Percentiles rank a stretch among this genome's conserved stretches.
phyloP scores from a whole-genome alignment of 2,329 filamentous ascomycete species.

The Lachnellula willkommii region DNA sequence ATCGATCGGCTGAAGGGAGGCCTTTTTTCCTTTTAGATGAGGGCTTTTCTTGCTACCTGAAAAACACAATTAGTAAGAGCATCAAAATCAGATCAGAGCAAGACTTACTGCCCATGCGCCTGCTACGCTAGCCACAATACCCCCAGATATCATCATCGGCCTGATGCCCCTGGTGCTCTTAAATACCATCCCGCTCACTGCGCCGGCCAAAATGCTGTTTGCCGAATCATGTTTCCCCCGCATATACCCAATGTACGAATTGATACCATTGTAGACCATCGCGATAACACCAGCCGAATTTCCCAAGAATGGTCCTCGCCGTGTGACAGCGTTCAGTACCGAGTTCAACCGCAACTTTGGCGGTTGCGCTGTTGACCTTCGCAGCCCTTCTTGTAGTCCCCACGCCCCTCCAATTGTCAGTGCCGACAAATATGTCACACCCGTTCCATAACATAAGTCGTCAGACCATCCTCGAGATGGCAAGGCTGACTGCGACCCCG shows the following conservation, averaged over 20 bases:
- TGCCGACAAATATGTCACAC: constrained; percentile 86
- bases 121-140: constrained; percentile 79
- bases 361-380: constrained; percentile 68
- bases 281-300: constrained; percentile 95
- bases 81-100: background rate
- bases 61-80: constrained; percentile 17
- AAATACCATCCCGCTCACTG: constrained; percentile 86
- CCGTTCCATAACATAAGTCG: constrained; percentile 95
- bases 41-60: constrained; percentile 46
- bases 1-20: background rate
- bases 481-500: constrained; percentile 78
- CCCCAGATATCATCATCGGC: constrained; percentile 92
- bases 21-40: constrained; percentile 36
- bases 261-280: constrained; percentile 91
- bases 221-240: constrained; percentile 83
- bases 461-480: constrained; percentile 97
- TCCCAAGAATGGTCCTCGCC: constrained; percentile 88
- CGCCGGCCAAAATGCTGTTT: constrained; percentile 83
- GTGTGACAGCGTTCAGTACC: constrained; percentile 88
- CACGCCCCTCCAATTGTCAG: constrained; percentile 81
- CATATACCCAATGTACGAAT: constrained; percentile 73
- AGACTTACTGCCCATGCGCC: constrained; percentile 82
- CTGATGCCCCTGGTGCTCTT: constrained; percentile 88
- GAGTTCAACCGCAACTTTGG: constrained; percentile 92
- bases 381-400: constrained; percentile 86